Conservation (phyloP, 2,329 filamentous ascomycete species). For the Colletotrichum orchidophilum region DNA sequence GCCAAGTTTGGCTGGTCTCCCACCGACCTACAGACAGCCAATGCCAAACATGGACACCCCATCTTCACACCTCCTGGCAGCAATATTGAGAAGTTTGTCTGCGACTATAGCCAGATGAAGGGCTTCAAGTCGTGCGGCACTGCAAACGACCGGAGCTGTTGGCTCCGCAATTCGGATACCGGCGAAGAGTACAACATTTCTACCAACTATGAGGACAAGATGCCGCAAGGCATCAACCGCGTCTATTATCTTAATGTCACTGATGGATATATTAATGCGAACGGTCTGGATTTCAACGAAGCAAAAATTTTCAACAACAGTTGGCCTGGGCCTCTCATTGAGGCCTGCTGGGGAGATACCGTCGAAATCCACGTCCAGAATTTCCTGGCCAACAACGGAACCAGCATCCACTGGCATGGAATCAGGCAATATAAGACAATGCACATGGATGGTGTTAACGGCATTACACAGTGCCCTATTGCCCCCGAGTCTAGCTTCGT, state of each 20-base stretch:
- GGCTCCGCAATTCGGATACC: conserved; percentile 37
- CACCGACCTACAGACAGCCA: neutral
- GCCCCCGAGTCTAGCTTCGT: conserved; percentile 51
- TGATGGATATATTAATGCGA: conserved; percentile 34
- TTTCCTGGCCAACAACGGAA: conserved; percentile 56
- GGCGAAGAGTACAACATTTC: conserved; percentile 39
- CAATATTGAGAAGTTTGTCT: conserved; percentile 34
- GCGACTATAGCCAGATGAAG: conserved; percentile 39
- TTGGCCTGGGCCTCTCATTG: conserved; percentile 42
- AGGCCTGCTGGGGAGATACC: conserved; percentile 43
- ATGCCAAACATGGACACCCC: neutral
- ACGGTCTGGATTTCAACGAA: conserved; percentile 35
- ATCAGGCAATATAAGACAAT: conserved; percentile 52
- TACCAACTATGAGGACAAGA: conserved; percentile 40
- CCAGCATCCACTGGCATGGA: conserved; percentile 62
- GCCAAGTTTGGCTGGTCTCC: neutral
- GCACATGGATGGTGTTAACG: conserved; percentile 42
- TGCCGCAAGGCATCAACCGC: conserved; percentile 35
- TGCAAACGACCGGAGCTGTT: conserved; percentile 39
- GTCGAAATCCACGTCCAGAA: conserved; percentile 70
- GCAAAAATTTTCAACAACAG: conserved; percentile 39
- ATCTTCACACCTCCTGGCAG: conserved; percentile 5
- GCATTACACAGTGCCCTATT: conserved; percentile 61
- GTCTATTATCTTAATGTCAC: conserved; percentile 37
- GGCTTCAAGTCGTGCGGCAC: conserved; percentile 39